Evolutionary conservation across 768 basidiomycete species (phyloP), one percentile per base, ranked within the genome.

Genomic region (Lanmaoa rubissima): DNA sequence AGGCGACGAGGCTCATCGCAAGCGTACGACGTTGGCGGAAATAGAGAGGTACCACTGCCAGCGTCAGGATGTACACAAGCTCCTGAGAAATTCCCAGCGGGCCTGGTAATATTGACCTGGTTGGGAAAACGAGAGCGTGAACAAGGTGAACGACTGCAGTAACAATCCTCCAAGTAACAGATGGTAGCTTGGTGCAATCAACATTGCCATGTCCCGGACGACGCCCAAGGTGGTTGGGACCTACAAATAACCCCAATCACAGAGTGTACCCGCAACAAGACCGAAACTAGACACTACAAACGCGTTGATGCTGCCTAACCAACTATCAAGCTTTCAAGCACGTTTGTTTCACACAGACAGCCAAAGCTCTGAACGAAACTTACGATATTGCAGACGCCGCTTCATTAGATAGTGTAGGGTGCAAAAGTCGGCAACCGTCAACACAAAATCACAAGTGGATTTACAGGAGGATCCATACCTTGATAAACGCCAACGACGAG

Each of bases 221-320:
- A 24, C 12, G 6, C 7, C 7, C 1, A 16, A 48, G 8, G 9
- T 32, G 3, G 4, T 21, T 12, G 7, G 2, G 32, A 58, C 66
- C 14, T 55, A 79, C 78, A 79, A 82, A 69, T 79, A 78, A 52
- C 83, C 83, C n/a, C 72, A 71, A 51, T 84, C 83, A 58, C 78
- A 80, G 9, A 77, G 73, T 48, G 73, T 64, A 2, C 83, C 83
- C 5, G 76, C 65, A 38, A 81, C 34, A 12, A 79, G 53, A 16
- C 80, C 74, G n/a, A 69, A 57, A 0, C 67, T 62, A 21, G 77
- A 58, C 17, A 73, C 57, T 10, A 81, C 64, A 44, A 78, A 75
- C 1, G 76, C 61, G 57, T 82, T 79, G 17, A 75, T 62, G 28
- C 80, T 77, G 40, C 82, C 83, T 56, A 84, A 76, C 74, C 74